phyloP scores from a whole-genome alignment of 352 stramenopile genomes.

The Plasmopara halstedii region DNA sequence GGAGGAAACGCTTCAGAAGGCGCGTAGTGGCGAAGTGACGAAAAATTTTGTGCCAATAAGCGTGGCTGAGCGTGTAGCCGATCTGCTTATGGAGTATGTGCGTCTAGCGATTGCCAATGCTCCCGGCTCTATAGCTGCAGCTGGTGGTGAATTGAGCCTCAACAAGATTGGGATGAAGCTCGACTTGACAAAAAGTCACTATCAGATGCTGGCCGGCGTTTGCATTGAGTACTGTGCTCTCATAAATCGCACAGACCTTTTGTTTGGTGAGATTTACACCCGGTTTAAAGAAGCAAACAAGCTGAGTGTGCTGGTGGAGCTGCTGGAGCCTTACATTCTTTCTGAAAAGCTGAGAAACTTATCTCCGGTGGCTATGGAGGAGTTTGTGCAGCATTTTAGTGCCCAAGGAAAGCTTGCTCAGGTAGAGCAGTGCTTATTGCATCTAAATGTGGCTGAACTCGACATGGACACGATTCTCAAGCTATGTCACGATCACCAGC shows the following conservation, averaged over 20 bases:
- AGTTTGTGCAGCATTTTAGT: conserved; percentile 91
- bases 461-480: conserved; percentile 93
- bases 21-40: conserved; percentile 66
- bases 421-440: conserved; percentile 91
- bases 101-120: conserved; percentile 81
- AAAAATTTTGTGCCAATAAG: conserved; percentile 88
- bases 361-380: conserved; percentile 87
- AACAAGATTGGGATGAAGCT: conserved; percentile 70
- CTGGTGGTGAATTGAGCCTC: conserved; percentile 28
- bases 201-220: conserved; percentile 94
- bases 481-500: conserved; percentile 85
- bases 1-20: conserved; percentile 81
- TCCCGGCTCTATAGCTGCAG: conserved; percentile 30
- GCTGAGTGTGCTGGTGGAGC: conserved; percentile 87
- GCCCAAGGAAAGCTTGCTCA: conserved; percentile 78
- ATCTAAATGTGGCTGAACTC: conserved; percentile 91
- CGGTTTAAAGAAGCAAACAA: conserved; percentile 79
- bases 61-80: conserved; percentile 79
- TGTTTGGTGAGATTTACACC: conserved; percentile 86
- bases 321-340: conserved; percentile 92
- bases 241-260: conserved; percentile 73
- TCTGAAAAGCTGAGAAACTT: conserved; percentile 90
- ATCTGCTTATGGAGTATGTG: conserved; percentile 87
- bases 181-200: conserved; percentile 91
- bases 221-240: conserved; percentile 94